Base-by-base conservation (phyloP, 2,329 filamentous ascomycete species). In the Macrophomina phaseolina region DNA sequence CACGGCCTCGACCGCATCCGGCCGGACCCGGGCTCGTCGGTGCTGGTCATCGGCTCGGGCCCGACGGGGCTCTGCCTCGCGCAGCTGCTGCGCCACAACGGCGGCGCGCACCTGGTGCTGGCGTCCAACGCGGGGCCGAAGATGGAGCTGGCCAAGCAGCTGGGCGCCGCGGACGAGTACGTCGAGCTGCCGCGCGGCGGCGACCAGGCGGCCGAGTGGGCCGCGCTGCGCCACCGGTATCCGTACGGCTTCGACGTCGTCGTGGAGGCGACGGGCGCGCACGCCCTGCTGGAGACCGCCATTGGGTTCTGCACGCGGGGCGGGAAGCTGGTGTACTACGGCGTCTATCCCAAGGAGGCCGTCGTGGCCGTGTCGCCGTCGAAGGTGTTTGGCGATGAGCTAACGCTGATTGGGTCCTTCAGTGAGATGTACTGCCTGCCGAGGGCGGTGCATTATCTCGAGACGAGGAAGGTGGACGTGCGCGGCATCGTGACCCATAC, bases 161-260 rank as follows among this genome's bases (percentile, higher is more conserved):
- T 86, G 40, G 75, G 76, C 28, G 81, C 83, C 7, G 84, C 81
- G 16, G 83, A 85, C 64, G 78, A 80, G 67, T 85, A 83, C 67
- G 68, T 85, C 30, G 76, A 76, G 40, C 78, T 85, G 28, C 81
- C 1, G 79, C 58, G 58, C 42, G 28, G 40, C 12, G 45, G 45
- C 40, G 56, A 81, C 42, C 74, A 74, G 72, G 81, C 88, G 69
- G 16, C 87, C 11, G 28, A 90, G 73, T 89, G 90, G 76, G 80
- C 84, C 52, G 80, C 87, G 72, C 79, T 92, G 68, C 88, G 87
- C 80, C 78, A 81, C 49, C 84, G 88, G 53, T 88, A 92, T 77
- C 89, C 89, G 0, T 88, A 91, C 72, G 90, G 90, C 3, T 92
- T 92, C 74, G 90, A 92, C 70, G 87, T 91, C 69, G 88, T 91